These are phyloP conservation scores for Bondarzewia mesenterica DNA, from an alignment of 1,284 basidiomycete genomes.

Conservation along the genomic window DNA sequence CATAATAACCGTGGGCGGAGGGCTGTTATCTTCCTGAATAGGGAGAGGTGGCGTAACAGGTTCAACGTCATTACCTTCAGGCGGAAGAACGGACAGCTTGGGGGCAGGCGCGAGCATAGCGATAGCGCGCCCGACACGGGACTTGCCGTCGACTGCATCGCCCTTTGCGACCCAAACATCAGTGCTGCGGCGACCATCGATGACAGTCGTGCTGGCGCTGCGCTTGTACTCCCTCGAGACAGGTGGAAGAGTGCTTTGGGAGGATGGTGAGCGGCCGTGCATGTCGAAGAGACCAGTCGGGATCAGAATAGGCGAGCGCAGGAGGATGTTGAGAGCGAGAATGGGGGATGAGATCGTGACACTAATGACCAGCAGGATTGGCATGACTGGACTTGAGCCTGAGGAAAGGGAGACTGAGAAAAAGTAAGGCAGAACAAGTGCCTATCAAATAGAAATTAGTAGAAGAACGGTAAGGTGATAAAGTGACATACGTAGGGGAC, in stretches of 20 bases:
- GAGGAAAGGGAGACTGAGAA: constrained; percentile 31
- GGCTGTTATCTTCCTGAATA: constrained; percentile 23
- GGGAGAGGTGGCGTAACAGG: constrained; percentile 33
- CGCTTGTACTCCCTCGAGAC: constrained; percentile 52
- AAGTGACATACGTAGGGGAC: constrained; percentile 48
- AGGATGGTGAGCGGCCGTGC: constrained; percentile 35
- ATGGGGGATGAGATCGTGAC: constrained; percentile 59
- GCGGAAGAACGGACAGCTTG: constrained; percentile 57
- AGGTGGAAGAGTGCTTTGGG: constrained; percentile 29
- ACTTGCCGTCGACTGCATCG: constrained; percentile 55
- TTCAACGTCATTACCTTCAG: constrained; percentile 23
- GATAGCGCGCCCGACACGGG: constrained; percentile 48
- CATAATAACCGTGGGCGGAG: constrained; percentile 29
- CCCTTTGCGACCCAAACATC: constrained; percentile 65
- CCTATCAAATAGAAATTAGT: constrained; percentile 26
- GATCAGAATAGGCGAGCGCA: constrained; percentile 54
- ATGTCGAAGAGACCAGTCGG: constrained; percentile 54
- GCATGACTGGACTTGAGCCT: constrained; percentile 27
- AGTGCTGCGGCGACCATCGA: constrained; percentile 59
- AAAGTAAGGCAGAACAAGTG: constrained; percentile 51
- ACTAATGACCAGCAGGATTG: constrained; percentile 49
- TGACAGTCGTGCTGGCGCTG: constrained; percentile 53
- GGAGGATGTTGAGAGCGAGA: constrained; percentile 48
- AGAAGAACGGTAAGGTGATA: neutral
- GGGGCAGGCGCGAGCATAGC: constrained; percentile 52